Base-by-base conservation (phyloP, 2,329 filamentous ascomycete species). In the Microsporum ferrugineum region DNA sequence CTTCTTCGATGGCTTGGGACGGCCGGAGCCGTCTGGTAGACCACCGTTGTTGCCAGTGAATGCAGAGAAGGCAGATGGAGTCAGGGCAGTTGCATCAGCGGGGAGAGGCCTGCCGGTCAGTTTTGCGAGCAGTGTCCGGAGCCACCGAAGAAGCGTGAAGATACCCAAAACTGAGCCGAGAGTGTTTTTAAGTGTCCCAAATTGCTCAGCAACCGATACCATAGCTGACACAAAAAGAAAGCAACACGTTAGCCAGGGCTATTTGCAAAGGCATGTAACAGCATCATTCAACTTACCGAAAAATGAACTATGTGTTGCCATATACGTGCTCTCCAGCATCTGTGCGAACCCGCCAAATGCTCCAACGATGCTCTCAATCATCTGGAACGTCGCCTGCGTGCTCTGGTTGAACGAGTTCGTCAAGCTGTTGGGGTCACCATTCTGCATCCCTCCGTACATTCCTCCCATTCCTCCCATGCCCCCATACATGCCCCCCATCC, bases 291-390 rank as follows among this genome's bases (percentile, higher is more conserved):
- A 76, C 87, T 69, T 82, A 96, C 91, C 91, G 70, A 97, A 99
- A 76, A 99, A 99, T 60, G 90, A 96, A 4, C 91, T 96, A 75
- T 99, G 94, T 0, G 94, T 99, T 34, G 95, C 94, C 95, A 99
- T 99, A 70, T 96, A 99, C 8, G 94, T 97, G 79, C 94, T 97
- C 77, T 99, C 94, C 33, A 99, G 82, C 94, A 99, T 99, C 78
- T 99, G 94, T 10, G 95, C 90, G 72, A 99, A 97, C 0, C 95
- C 94, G 23, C 91, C 91, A 78, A 99, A 99, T 1, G 94, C 91
- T 29, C 90, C 89, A 12, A 99, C 94, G 62, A 99, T 88, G 68
- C 91, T 94, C 77, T 99, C 94, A 58, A 99, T 90, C 82, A 99
- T 90, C 79, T 97, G 94, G 71, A 99, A 99, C 0, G 94, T 99